These are phyloP conservation scores for Macrophomina phaseolina DNA, from an alignment of 2,329 filamentous ascomycete species.

Conservation along the genomic window DNA sequence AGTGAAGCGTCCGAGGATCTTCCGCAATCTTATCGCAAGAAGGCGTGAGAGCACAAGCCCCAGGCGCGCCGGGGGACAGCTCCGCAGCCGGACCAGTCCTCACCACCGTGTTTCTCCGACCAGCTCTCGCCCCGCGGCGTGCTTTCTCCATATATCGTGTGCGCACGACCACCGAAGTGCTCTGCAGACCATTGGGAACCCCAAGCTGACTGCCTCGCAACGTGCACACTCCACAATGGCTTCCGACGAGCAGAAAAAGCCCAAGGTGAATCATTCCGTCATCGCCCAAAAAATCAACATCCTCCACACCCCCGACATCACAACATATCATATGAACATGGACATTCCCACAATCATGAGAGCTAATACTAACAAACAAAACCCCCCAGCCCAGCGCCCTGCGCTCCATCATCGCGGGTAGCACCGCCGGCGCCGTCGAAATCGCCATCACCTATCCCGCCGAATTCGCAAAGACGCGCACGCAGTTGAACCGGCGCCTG, in stretches of 20 bases:
- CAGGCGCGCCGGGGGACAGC: not conserved
- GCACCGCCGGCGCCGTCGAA: conserved; percentile 91
- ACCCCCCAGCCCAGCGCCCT: conserved; percentile 71
- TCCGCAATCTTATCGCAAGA: not conserved
- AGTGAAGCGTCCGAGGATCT: not conserved
- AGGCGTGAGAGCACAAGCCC: not conserved
- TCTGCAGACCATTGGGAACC: conserved; percentile 3
- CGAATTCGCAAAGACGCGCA: conserved; percentile 95
- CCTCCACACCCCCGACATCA: not conserved
- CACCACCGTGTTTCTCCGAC: conserved; percentile 13
- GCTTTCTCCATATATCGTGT: conserved; percentile 1
- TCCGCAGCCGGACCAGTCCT: conserved; percentile 17
- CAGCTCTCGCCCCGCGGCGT: not conserved
- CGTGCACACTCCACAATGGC: conserved; percentile 20
- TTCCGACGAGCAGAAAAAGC: conserved; percentile 28
- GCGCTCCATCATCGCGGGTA: conserved; percentile 89
- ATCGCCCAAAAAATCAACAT: conserved; percentile 1
- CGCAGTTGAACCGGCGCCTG: conserved; percentile 87
- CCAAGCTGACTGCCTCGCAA: not conserved
- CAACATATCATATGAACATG: not conserved
- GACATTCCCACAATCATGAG: not conserved
- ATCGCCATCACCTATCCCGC: conserved; percentile 96
- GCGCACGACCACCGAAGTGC: not conserved
- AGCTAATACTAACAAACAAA: conserved; percentile 4
- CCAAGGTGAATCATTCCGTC: conserved; percentile 22